phyloP scores from a whole-genome alignment of 805 yeast species.

The Candida tallmaniae region DNA sequence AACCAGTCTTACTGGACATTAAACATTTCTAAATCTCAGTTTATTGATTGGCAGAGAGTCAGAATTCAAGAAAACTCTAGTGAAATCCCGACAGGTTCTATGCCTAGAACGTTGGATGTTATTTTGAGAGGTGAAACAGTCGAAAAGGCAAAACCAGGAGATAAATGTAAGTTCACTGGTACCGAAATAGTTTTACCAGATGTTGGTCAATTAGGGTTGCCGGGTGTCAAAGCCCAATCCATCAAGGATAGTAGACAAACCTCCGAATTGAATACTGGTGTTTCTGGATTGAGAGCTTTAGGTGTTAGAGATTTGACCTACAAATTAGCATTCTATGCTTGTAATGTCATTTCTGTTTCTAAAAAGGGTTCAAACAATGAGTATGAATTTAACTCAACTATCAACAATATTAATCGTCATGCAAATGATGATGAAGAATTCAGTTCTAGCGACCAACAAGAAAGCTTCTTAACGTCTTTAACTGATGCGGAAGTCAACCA shows the following conservation, averaged over 20 bases:
- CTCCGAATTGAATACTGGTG: slow-evolving; percentile 78
- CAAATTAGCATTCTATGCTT: slow-evolving; percentile 84
- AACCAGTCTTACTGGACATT: slow-evolving; percentile 85
- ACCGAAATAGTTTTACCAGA: slow-evolving; percentile 94
- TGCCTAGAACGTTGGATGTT: slow-evolving; percentile 96
- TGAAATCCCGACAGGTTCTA: slow-evolving; percentile 96
- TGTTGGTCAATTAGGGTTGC: slow-evolving; percentile 87
- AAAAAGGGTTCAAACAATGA: slow-evolving; percentile 25
- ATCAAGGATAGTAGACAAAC: slow-evolving; percentile 60
- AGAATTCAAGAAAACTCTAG: slow-evolving; percentile 94
- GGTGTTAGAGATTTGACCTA: slow-evolving; percentile 95
- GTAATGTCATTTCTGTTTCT: slow-evolving; percentile 72
- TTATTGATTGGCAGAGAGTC: slow-evolving; percentile 94
- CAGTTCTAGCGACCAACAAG: slow-evolving; percentile 61
- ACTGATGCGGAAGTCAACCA: slow-evolving; percentile 81
- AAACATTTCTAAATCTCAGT: slow-evolving; percentile 76
- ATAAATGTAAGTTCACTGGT: slow-evolving; percentile 89
- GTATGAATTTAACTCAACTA: slow-evolving; percentile 30
- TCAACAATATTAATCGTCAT: too few relatives aligned
- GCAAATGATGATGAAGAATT: slow-evolving; percentile 5
- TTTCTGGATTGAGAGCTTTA: slow-evolving; percentile 81
- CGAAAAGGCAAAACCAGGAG: slow-evolving; percentile 96
- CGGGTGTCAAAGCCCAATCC: slow-evolving; percentile 88
- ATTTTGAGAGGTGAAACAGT: slow-evolving; percentile 91
- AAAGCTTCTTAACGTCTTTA: slow-evolving; percentile 69